phyloP scores from a whole-genome alignment of 2,329 filamentous ascomycete species.

The Apiospora malaysiana region DNA sequence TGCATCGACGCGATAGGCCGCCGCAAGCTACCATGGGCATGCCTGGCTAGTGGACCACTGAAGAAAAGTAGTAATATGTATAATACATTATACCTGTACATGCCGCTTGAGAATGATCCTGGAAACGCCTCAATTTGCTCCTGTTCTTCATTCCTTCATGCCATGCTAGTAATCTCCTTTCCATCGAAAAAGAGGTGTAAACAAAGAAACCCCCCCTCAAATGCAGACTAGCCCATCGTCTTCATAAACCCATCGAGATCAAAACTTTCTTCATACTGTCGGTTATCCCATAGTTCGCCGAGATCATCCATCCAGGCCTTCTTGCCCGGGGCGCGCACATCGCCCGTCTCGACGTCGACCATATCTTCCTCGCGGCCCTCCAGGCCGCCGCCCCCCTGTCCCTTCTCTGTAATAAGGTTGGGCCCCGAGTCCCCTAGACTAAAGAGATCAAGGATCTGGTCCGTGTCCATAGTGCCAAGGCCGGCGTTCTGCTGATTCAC shows the following conservation, averaged over 20 bases:
- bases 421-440: constrained; percentile 83
- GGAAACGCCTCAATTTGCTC: neutral
- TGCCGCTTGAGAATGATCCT: neutral
- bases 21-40: neutral
- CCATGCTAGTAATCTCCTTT: neutral
- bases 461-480: constrained; percentile 91
- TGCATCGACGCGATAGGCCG: neutral
- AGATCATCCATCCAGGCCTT: constrained; percentile 95
- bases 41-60: neutral
- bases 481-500: constrained; percentile 99
- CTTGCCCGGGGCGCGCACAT: constrained; percentile 93
- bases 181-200: neutral
- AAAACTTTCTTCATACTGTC: constrained; percentile 98
- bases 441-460: constrained; percentile 96
- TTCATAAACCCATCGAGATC: constrained; percentile 94
- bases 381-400: constrained; percentile 58
- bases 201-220: neutral
- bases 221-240: constrained; percentile 67
- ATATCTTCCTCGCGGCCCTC: constrained; percentile 80
- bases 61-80: constrained; percentile 6
- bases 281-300: constrained; percentile 95
- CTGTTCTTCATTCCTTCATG: neutral
- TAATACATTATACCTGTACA: constrained; percentile 22
- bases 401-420: constrained; percentile 66
- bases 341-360: constrained; percentile 90